These are phyloP conservation scores for Fusarium oxysporum DNA, from an alignment of 2,329 filamentous ascomycete species.

Conservation along the genomic window DNA sequence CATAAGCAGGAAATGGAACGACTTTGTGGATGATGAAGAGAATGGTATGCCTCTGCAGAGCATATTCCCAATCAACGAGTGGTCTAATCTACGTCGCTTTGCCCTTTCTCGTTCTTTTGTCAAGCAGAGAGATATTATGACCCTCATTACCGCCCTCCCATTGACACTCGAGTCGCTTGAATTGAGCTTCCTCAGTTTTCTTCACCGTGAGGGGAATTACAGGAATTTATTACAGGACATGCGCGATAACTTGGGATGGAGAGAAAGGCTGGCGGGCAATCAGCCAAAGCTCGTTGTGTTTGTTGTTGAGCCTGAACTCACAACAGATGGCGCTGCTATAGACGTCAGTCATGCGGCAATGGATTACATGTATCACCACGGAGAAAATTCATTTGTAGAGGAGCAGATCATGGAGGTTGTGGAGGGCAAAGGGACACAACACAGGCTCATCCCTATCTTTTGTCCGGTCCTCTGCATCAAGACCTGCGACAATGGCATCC, in stretches of 20 bases:
- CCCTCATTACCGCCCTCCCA: conserved; percentile 45
- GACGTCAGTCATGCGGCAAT: neutral
- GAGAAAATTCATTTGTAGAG: conserved; percentile 7
- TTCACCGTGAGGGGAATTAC: conserved; percentile 9
- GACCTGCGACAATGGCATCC: fast-evolving
- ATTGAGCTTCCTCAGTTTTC: conserved; percentile 49
- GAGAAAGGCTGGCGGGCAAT: neutral
- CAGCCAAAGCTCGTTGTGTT: conserved; percentile 5
- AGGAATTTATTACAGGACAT: conserved; percentile 8
- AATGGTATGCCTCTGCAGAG: conserved; percentile 37
- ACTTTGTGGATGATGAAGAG: fast-evolving
- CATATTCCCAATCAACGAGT: conserved; percentile 48
- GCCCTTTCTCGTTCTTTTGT: conserved; percentile 48
- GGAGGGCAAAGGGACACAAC: neutral
- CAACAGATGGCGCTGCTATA: neutral
- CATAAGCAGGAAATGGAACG: fast-evolving
- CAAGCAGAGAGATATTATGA: conserved; percentile 45
- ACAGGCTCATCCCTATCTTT: fast-evolving
- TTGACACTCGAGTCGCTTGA: conserved; percentile 47
- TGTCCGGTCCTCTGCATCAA: neutral
- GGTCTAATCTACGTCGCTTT: conserved; percentile 48
- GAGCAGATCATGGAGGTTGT: fast-evolving
- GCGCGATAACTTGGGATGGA: conserved; percentile 9
- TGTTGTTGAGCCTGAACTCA: neutral
- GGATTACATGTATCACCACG: neutral